Conservation (phyloP, 2,329 filamentous ascomycete genomes). For the Venturia nashicola region DNA sequence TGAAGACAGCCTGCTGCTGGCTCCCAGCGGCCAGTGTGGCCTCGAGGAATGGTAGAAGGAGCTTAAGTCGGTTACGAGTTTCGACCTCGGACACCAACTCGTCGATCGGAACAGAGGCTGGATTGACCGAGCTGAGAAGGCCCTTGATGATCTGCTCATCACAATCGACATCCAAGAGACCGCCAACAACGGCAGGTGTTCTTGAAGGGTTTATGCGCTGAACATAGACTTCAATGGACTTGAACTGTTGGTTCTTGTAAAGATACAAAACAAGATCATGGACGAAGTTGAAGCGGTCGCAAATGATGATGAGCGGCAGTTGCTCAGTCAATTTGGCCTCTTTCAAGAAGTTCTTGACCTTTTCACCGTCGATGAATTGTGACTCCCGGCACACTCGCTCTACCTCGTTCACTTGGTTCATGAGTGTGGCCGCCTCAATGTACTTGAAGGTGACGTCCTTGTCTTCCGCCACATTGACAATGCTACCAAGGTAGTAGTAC, state of each 20-base stretch:
- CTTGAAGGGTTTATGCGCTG: conserved; percentile 89
- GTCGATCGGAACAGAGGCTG: conserved; percentile 79
- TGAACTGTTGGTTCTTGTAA: conserved; percentile 98
- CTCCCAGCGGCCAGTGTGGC: conserved; percentile 79
- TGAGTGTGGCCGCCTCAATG: conserved; percentile 89
- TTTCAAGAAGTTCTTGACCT: conserved; percentile 99
- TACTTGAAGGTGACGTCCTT: conserved; percentile 98
- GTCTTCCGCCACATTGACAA: conserved; percentile 94
- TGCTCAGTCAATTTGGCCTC: conserved; percentile 87
- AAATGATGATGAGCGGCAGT: conserved; percentile 93
- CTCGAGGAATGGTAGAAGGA: conserved; percentile 92
- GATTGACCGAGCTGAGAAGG: conserved; percentile 72
- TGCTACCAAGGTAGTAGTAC: conserved; percentile 96
- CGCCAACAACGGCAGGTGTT: conserved; percentile 86
- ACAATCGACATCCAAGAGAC: conserved; percentile 89
- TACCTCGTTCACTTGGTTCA: conserved; percentile 88
- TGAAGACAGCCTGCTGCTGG: conserved; percentile 93
- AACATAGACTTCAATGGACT: conserved; percentile 96
- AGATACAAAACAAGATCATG: conserved; percentile 93
- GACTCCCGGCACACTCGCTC: conserved; percentile 87
- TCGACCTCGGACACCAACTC: conserved; percentile 93
- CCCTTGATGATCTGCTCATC: conserved; percentile 95
- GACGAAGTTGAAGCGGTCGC: conserved; percentile 98
- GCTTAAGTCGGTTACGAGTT: conserved; percentile 85
- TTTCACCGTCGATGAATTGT: conserved; percentile 68